Base-by-base conservation (phyloP, 495 filamentous ascomycete genomes). In the Neurospora africana region DNA sequence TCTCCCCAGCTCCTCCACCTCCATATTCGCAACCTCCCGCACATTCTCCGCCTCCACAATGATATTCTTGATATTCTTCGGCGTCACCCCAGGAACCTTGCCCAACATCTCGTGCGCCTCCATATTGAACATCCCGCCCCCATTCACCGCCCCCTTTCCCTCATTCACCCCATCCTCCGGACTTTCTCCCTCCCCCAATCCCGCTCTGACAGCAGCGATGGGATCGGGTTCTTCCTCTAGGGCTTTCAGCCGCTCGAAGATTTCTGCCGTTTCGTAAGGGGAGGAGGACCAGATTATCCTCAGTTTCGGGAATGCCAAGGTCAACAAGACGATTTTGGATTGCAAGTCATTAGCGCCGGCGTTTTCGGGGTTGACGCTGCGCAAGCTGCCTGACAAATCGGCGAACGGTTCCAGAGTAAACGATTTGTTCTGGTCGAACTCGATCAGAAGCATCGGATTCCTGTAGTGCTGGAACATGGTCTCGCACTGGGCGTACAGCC, bases 351-450 rank as follows among this genome's bases (percentile, higher is more conserved):
- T 84, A 13, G 82, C 81, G 13, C 86, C 83, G 27, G 87, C 84
- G 70, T 86, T 84, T 67, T 87, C 83, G 9, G 83, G 79, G 72
- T 80, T 80, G 37, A 85, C 76, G 75, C 87, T 87, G 23, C 87
- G 86, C 30, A 89, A 77, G 44, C 87, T 89, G n/a, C 88, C 89
- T 36, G 91, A 91, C 3, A 93, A 84, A 71, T 93, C 92, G 13
- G 92, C 91, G 78, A 97, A 97, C 0, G 93, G 92, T 80, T 98
- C 95, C 19, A 99, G 91, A 11, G 93, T 98, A 81, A 99, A 99
- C 27, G 92, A 93, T 78, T 97, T 97, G 82, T 97, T 93, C 78
- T 97, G 92, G 80, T 98, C 94, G 81, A 99, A 99, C 79, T 99
- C 95, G 75, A 99, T 97, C 39, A 99, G 85, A 4, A 99, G 89